Evolutionary conservation across 768 basidiomycete genomes (phyloP), one percentile per base, ranked within the genome.

Genomic region (Agrocybe praecox): DNA sequence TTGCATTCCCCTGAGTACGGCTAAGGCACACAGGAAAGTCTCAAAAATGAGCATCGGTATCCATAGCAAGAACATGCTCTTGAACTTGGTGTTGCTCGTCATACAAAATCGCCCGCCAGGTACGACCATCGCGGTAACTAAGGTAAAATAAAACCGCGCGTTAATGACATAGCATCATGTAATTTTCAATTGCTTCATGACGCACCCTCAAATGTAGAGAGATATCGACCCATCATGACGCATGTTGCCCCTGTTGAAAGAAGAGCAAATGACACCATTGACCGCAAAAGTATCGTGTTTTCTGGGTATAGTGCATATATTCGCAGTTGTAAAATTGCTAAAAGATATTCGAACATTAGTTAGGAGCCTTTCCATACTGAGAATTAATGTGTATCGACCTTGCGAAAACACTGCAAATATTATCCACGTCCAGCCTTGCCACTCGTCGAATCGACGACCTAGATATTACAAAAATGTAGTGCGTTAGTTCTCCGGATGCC

Each of bases 281-380:
- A 36, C 5, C 29, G 21, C 6, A 51, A 8, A 15, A 51, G n/a
- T n/a, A 34, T 36, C 33, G 15, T n/a, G n/a, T 34, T 51, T 6
- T 10, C 40, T 3, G 49, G 36, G 21, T 36, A 51, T 6, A 51
- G 18, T 18, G 49, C 49, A 12, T 51, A 51, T 40, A 51, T 18
- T 36, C 49, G 49, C 6, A 51, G 14, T 22, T 51, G 49, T 14
- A 36, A 23, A 51, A 51, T 51, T 36, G 49, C 49, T 51, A 21
- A 8, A 15, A 21, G 9, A 51, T 18, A n/a, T n/a, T n/a, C n/a
- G n/a, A 23, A 47, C 3, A 12, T 14, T 22, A 33, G 29, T 34
- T 19, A 29, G 21, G 2, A 9, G 6, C 32, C 4, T 6, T 14
- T 11, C 24, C 7, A 18, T 9, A 33, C n/a, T n/a, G 9, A 9